Percentiles rank a stretch among this genome's conserved stretches.
These are phyloP conservation scores for Cinnamomum micranthum DNA, from an alignment of 164 flowering plant species.

Conservation along the genomic window DNA sequence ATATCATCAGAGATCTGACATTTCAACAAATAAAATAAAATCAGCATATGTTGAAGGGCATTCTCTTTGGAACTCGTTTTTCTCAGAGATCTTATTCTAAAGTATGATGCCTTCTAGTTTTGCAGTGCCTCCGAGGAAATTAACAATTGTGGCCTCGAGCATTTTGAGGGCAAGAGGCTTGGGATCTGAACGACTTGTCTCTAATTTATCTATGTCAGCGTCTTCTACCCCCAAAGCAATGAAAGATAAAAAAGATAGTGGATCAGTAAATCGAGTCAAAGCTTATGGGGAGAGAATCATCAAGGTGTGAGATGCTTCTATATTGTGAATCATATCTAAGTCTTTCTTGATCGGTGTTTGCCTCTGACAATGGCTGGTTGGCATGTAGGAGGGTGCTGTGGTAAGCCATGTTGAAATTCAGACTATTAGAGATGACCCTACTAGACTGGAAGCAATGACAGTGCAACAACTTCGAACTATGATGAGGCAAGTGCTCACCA, in stretches of 20 bases:
- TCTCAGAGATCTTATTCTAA: background rate
- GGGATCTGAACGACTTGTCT: slow-evolving; percentile 16
- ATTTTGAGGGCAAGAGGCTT: slow-evolving; percentile 16
- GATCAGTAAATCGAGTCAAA: slow-evolving; percentile 5
- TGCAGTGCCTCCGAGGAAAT: slow-evolving; percentile 29
- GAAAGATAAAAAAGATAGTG: slow-evolving; percentile 16
- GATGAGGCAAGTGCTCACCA: slow-evolving; percentile 41
- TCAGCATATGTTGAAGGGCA: background rate
- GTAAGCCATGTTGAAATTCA: slow-evolving; percentile 21
- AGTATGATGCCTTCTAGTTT: slow-evolving; percentile 20
- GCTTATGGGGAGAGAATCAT: slow-evolving; percentile 11
- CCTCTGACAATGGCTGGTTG: slow-evolving; percentile 1
- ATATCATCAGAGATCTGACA: background rate
- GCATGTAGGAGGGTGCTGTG: slow-evolving; percentile 23
- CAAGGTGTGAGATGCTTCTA: slow-evolving; percentile 20
- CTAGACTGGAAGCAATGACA: slow-evolving; percentile 57
- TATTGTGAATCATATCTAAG: background rate
- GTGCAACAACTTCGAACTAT: slow-evolving; percentile 56
- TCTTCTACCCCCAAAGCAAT: slow-evolving; percentile 5
- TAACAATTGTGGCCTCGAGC: slow-evolving; percentile 7
- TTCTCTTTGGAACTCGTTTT: slow-evolving; percentile 6
- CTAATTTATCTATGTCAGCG: slow-evolving; percentile 7
- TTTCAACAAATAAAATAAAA: background rate
- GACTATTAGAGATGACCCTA: slow-evolving; percentile 31
- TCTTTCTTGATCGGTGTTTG: slow-evolving; percentile 1